phyloP scores from a whole-genome alignment of 257 asterid species.

The Ilex asprella region DNA sequence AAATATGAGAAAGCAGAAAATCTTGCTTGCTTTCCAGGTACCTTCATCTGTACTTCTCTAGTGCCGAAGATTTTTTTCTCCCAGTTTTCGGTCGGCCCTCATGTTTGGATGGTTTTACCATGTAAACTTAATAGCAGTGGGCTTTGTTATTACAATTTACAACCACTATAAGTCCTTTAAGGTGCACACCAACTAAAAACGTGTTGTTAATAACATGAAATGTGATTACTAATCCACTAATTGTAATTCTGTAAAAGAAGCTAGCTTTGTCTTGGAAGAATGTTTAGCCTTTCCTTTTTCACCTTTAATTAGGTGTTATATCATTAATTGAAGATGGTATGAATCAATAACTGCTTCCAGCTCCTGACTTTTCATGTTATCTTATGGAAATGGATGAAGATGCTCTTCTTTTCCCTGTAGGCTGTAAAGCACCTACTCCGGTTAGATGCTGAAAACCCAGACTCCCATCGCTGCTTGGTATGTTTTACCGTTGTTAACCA shows the following conservation, averaged over 20 bases:
- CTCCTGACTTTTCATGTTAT: neutral
- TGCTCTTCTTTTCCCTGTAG: slow-evolving; percentile 34
- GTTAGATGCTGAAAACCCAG: slow-evolving; percentile 72
- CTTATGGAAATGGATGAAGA: slow-evolving; percentile 8
- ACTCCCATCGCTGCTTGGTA: slow-evolving; percentile 87
- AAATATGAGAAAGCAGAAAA: slow-evolving; percentile 78
- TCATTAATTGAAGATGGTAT: too few species aligned
- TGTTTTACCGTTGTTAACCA: slow-evolving; percentile 12
- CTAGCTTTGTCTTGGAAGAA: slow-evolving; percentile 2
- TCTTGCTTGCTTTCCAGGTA: slow-evolving; percentile 82
- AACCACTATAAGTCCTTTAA: neutral
- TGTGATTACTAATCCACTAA: too few species aligned
- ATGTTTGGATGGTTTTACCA: too few species aligned
- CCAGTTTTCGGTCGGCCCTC: slow-evolving; percentile 5
- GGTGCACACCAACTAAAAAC: neutral
- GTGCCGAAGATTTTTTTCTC: neutral
- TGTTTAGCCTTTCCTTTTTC: neutral
- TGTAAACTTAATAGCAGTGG: too few species aligned
- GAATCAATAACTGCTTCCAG: neutral
- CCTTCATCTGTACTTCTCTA: slow-evolving; percentile 7
- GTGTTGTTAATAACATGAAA: too few species aligned
- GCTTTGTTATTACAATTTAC: too few species aligned
- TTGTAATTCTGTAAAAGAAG: slow-evolving; percentile 1
- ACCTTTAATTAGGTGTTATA: too few species aligned
- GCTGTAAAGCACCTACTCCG: slow-evolving; percentile 77